Base-by-base conservation (phyloP, 495 filamentous ascomycete genomes). In the Tricharina praecox region DNA sequence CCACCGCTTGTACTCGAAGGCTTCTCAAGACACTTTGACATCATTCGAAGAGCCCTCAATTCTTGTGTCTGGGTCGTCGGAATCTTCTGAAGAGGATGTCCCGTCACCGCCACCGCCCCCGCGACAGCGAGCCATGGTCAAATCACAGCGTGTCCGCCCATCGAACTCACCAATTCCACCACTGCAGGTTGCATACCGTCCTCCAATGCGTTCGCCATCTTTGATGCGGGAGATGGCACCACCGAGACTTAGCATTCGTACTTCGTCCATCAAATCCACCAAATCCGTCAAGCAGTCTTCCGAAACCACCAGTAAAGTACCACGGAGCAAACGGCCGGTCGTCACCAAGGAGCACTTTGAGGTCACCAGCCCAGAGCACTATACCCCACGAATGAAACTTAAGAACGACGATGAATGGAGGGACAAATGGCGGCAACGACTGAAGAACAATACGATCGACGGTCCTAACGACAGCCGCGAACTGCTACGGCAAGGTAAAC, bases 191-290 rank as follows among this genome's bases (percentile, higher is more conserved):
- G 3, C 19, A 26, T 15, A 10, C 25, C 5, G 24, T 4, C 43
- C 26, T 34, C 9, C 43, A 33, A 11, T 55, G 19, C 42, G 55
- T 8, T 56, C 55, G 2, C 55, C 53, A 18, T 50, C 49, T 1
- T 35, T 56, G 42, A 58, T 58, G 42, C 50, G 50, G 19, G 55
- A 56, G 36, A 56, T 56, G 47, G 55, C 55, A 4, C 45, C 49
- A 4, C 53, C 53, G 3, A 32, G 37, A 32, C 50, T 53, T 30
- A 24, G 23, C 13, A 21, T 53, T 24, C 47, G 44, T 2, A 46
- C 15, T 8, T n/a, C 43, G 4, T 18, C 30, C n/a, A n/a, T 13
- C 25, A n/a, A n/a, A n/a, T n/a, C n/a, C n/a, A n/a, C n/a, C n/a
- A n/a, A n/a, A 21, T 21, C 28, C 10, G 10, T 25, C 18, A 34